A percentile compares a stretch with the other conserved stretches of the same genome.
Evolutionary conservation across 2,329 filamentous ascomycete species (phyloP).

Genomic region (Chaetothyriales sp.): DNA sequence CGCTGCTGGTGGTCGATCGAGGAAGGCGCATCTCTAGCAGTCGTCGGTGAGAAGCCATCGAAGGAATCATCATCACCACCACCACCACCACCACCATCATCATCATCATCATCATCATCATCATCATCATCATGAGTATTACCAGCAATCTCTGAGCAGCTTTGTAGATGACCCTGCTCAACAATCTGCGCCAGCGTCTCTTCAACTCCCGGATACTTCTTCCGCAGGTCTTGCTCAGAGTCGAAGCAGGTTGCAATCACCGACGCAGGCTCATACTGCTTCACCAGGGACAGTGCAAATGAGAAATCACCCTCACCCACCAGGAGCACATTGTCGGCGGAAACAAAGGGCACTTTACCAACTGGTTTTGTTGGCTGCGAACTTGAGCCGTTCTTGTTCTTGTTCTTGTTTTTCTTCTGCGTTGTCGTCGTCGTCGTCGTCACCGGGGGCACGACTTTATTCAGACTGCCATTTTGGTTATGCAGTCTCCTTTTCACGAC

Average conservation of each 20-base stretch:
- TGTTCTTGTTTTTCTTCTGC: background rate
- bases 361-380: conserved; percentile 1
- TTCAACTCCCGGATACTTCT: conserved; percentile 58
- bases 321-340: conserved; percentile 28
- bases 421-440: conserved; percentile 1
- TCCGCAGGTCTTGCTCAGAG: conserved; percentile 34
- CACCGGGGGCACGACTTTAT: background rate
- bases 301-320: conserved; percentile 37
- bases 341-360: conserved; percentile 23
- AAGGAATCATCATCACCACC: conserved; percentile 4
- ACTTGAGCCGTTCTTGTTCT: conserved; percentile 1
- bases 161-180: conserved; percentile 23
- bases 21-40: background rate
- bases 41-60: conserved; percentile 14
- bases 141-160: conserved; percentile 11
- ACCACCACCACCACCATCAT: background rate
- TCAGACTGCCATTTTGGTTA: conserved; percentile 5
- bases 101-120: background rate
- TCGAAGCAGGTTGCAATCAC: conserved; percentile 33
- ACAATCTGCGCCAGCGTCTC: conserved; percentile 4
- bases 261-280: conserved; percentile 25
- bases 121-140: background rate
- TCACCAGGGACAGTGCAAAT: conserved; percentile 30
- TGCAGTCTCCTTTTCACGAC: conserved; percentile 9
- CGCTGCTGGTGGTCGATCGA: background rate